Percentiles rank a stretch among this genome's conserved stretches.
These are phyloP conservation scores for Salix udensis DNA, from an alignment of 345 rosid species.

Conservation along the genomic window DNA sequence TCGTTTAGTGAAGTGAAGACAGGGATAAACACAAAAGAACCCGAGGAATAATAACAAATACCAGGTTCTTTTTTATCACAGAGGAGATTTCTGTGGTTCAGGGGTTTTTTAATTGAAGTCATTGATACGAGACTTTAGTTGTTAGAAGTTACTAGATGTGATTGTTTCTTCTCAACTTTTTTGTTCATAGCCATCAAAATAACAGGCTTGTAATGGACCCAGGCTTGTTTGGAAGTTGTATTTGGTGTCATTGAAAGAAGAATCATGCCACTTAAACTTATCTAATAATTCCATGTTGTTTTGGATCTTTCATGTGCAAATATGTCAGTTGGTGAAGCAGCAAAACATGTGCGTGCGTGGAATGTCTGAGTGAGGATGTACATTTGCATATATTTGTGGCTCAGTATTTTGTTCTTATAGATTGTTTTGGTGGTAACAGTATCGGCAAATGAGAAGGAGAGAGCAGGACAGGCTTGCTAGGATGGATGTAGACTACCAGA, in stretches of 20 bases:
- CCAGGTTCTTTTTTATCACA: too few relatives aligned
- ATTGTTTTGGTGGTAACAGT: conserved; percentile 32
- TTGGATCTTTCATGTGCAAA: neutral
- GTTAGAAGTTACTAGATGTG: neutral
- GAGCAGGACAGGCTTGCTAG: conserved; percentile 89
- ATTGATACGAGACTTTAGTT: neutral
- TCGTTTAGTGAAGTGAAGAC: too few relatives aligned
- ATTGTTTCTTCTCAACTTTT: neutral
- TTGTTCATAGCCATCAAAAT: neutral
- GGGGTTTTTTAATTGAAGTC: neutral
- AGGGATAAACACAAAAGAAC: too few relatives aligned
- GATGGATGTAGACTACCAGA: conserved; percentile 83
- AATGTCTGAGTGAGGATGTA: neutral
- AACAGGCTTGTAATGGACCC: neutral
- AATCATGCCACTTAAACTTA: neutral
- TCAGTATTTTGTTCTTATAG: neutral
- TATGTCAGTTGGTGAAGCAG: neutral
- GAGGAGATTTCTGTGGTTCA: neutral
- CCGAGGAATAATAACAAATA: too few relatives aligned
- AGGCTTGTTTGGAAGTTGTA: neutral
- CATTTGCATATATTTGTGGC: neutral
- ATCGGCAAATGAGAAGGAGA: conserved; percentile 91
- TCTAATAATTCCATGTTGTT: neutral
- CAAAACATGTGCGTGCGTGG: neutral
- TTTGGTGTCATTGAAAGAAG: neutral